Percentiles rank a stretch among this genome's conserved stretches.
Conservation (phyloP, 192 early-diverging fungal genomes). For the Podochytrium sp. region DNA sequence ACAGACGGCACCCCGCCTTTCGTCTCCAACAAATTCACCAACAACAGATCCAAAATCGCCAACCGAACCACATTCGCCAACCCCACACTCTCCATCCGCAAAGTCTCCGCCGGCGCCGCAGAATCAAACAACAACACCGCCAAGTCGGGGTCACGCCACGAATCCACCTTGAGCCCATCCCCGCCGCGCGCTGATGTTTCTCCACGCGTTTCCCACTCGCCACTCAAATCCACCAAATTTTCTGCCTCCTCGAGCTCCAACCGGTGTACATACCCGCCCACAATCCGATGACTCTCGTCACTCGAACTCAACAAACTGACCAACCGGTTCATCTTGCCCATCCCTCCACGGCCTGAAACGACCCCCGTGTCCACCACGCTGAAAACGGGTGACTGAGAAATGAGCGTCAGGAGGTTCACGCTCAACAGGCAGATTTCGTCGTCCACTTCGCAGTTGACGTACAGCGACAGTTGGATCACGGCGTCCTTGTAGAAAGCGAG, state of each 20-base stretch:
- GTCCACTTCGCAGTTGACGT: conserved; percentile 64
- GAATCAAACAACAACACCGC: conserved; percentile 25
- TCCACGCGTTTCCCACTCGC: not conserved
- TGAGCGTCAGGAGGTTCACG: conserved; percentile 68
- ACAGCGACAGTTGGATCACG: conserved; percentile 75
- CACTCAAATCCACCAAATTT: conserved; percentile 20
- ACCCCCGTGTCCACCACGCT: conserved; percentile 52
- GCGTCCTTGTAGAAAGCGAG: conserved; percentile 70
- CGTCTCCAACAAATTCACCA: conserved; percentile 68
- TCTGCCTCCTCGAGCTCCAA: conserved; percentile 70
- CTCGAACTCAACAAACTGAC: conserved; percentile 71
- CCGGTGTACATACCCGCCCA: conserved; percentile 77
- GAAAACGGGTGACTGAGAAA: conserved; percentile 77
- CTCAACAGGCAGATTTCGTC: conserved; percentile 76
- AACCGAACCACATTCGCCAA: conserved; percentile 69
- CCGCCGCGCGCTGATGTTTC: no score
- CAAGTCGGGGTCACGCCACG: conserved; percentile 32
- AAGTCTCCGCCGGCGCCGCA: not conserved
- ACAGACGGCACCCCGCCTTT: conserved; percentile 68
- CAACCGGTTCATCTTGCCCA: conserved; percentile 65
- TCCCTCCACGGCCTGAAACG: conserved; percentile 41
- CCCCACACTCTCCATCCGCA: conserved; percentile 19
- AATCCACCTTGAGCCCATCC: conserved; percentile 23
- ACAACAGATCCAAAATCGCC: conserved; percentile 83
- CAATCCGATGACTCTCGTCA: conserved; percentile 68